Evolutionary conservation across 2,329 filamentous ascomycete genomes (phyloP), one percentile per base, ranked within the genome.

Genomic region (Talaromyces funiculosus): DNA sequence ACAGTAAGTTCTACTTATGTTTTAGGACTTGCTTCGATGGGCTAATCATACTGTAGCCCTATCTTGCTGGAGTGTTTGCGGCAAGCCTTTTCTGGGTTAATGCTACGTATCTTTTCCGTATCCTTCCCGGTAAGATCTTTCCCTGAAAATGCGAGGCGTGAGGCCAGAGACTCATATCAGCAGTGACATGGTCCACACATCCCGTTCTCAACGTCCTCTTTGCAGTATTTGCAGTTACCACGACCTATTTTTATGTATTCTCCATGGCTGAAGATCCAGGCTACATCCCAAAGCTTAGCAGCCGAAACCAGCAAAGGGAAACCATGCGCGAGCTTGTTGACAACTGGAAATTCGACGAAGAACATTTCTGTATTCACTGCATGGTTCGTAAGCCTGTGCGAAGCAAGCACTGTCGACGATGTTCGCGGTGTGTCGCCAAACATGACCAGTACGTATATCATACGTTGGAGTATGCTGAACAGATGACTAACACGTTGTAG

Each of bases 351-450:
- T 99, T 93, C 73, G 92, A 99, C 71, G 93, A 97, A 71, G 81
- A 87, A 63, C 93, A 96, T 73, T 99, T 97, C 70, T 99, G 94
- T 74, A 87, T 95, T 29, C 86, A 86, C 53, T 99, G 94, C 78
- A 96, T 97, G 92, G 90, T 96, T 67, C 85, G 93, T 58, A 93
- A 90, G 66, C 94, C 94, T 3, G 78, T 99, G 63, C 85, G 94
- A 66, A 96, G 92, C 78, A 99, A 97, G 80, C 94, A 99, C 77
- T 99, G 94, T 78, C 89, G 88, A 71, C 84, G 90, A 63, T 99
- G 94, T 73, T 86, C 89, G 68, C 89, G 93, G 65, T 99, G 94
- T 73, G 90, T 99, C 58, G 92, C 93, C 59, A 96, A 95, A 75
- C 91, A 96, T 77, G 94, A 99, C 72, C 94, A 99, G 91, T 95